Evolutionary conservation across 2,329 filamentous ascomycete genomes (phyloP).

Genomic region (Davidsoniella australis): DNA sequence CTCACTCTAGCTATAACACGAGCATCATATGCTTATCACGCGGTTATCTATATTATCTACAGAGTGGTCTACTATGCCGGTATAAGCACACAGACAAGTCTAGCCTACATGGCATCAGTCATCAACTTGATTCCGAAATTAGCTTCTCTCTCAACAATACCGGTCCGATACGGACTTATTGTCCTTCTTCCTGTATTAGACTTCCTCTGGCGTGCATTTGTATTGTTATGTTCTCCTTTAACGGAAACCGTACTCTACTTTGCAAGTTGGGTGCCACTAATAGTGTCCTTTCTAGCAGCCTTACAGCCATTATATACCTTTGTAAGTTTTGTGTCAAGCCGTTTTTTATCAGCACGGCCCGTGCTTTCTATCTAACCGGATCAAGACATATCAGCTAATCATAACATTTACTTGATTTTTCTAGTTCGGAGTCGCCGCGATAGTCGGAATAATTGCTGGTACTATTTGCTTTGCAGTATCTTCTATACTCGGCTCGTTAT

Average conservation of each 20-base stretch:
- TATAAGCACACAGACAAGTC: too few relatives aligned
- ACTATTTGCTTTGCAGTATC: constrained; percentile 6
- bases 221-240: constrained; percentile 5
- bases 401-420: not conserved
- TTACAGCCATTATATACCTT: constrained; percentile 11
- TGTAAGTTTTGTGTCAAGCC: constrained; percentile 5
- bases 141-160: too few relatives aligned
- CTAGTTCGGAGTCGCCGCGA: constrained; percentile 9
- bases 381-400: not conserved
- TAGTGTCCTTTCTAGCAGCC: not conserved
- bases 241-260: constrained; percentile 2
- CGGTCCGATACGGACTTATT: too few relatives aligned
- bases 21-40: too few relatives aligned
- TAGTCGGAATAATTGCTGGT: constrained; percentile 9
- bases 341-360: too few relatives aligned
- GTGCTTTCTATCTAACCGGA: not conserved
- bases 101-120: too few relatives aligned
- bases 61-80: too few relatives aligned
- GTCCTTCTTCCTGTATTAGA: not conserved
- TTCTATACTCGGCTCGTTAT: not conserved
- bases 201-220: not conserved
- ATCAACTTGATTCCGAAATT: too few relatives aligned
- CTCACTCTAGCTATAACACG: too few relatives aligned
- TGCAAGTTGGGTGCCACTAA: not conserved
- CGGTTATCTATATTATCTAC: too few relatives aligned